phyloP scores from a whole-genome alignment of 306 rosid genomes.

The Acacia crassicarpa region DNA sequence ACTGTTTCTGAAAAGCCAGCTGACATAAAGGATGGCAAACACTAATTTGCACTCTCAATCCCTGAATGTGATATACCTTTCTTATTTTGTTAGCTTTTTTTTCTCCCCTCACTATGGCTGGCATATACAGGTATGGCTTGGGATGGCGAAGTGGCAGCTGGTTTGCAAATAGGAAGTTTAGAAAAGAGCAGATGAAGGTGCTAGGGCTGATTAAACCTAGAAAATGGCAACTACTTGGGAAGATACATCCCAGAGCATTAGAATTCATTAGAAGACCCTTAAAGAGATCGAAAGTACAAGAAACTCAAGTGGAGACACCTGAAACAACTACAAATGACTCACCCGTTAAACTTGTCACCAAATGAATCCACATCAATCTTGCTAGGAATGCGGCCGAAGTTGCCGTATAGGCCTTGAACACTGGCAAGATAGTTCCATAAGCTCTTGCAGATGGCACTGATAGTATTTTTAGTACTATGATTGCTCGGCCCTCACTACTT shows the following conservation, averaged over 20 bases:
- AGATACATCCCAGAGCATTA: constrained; percentile 60
- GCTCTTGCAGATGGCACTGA: constrained; percentile 3
- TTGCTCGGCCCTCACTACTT: constrained; percentile 17
- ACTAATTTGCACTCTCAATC: not conserved
- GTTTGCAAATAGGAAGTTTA: constrained; percentile 68
- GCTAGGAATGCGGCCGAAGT: constrained; percentile 18
- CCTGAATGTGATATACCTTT: not conserved
- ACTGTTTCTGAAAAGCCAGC: not conserved
- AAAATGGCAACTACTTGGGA: constrained; percentile 71
- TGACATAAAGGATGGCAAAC: not conserved
- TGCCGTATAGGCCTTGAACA: constrained; percentile 4
- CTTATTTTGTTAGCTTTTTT: not conserved
- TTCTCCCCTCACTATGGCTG: not conserved
- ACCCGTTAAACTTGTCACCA: constrained; percentile 24
- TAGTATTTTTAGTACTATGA: not conserved
- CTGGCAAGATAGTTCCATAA: constrained; percentile 11
- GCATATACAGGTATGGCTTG: constrained; percentile 66
- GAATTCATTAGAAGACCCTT: constrained; percentile 53
- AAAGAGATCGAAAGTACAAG: constrained; percentile 43
- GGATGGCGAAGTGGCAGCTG: constrained; percentile 96
- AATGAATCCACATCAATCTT: constrained; percentile 25
- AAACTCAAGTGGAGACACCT: constrained; percentile 45
- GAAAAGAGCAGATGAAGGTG: constrained; percentile 87
- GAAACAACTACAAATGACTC: constrained; percentile 46
- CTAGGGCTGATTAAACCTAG: constrained; percentile 70